phyloP scores from a whole-genome alignment of 176 grass and related monocot species.

The Tuctoria greenei region DNA sequence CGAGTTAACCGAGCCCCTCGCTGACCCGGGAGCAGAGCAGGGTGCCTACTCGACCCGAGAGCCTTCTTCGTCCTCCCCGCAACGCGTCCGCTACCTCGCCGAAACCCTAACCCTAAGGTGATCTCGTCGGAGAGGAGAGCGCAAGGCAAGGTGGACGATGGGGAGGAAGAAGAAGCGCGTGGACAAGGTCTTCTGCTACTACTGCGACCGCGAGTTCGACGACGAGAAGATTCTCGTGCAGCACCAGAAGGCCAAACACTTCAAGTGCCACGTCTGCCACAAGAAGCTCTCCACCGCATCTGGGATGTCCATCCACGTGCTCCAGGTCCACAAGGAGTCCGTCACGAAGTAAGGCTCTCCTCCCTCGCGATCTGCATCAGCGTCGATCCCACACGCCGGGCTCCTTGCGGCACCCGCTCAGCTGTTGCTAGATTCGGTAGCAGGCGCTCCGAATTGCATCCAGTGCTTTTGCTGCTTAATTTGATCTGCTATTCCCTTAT shows the following conservation, averaged over 20 bases:
- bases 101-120: slow-evolving; percentile 54
- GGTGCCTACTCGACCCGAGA: slow-evolving; percentile 10
- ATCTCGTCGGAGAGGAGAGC: background rate
- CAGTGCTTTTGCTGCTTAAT: background rate
- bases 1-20: background rate
- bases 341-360: slow-evolving; percentile 66
- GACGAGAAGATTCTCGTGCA: slow-evolving; percentile 99
- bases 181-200: slow-evolving; percentile 97
- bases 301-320: slow-evolving; percentile 96
- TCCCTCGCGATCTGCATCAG: background rate
- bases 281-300: slow-evolving; percentile 99
- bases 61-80: background rate
- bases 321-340: slow-evolving; percentile 98
- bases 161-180: slow-evolving; percentile 98
- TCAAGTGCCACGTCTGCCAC: slow-evolving; percentile 99
- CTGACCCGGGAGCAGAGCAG: background rate
- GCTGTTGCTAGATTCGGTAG: slow-evolving; percentile 8
- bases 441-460: background rate
- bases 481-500: background rate
- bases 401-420: background rate
- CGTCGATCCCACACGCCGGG: background rate
- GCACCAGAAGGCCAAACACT: slow-evolving; percentile 99
- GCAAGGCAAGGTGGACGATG: slow-evolving; percentile 25
- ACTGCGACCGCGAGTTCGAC: slow-evolving; percentile 99
- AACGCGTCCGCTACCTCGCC: slow-evolving; percentile 13